phyloP scores from a whole-genome alignment of 1,284 basidiomycete species.

The Microbotryomycetes sp. region DNA sequence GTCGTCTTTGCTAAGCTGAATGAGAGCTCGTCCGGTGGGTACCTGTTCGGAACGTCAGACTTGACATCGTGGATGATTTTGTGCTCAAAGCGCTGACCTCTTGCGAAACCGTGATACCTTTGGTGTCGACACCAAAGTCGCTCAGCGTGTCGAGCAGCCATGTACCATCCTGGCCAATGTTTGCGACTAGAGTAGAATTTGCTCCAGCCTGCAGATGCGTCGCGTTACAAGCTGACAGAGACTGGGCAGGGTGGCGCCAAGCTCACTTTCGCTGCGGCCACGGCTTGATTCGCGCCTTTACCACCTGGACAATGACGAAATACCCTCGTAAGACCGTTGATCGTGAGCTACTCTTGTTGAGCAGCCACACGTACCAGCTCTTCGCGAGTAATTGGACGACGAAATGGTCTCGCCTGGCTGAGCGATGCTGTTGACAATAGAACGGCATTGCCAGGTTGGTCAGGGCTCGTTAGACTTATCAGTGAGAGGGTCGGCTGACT shows the following conservation, averaged over 20 bases:
- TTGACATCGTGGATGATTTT: background rate
- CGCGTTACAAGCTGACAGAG: background rate
- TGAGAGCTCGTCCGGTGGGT: slow-evolving; percentile 45
- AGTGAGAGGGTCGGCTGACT: slow-evolving; percentile 34
- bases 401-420: slow-evolving; percentile 47
- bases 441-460: background rate
- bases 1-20: slow-evolving; percentile 46
- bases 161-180: slow-evolving; percentile 41
- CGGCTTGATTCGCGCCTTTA: slow-evolving; percentile 49
- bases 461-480: background rate
- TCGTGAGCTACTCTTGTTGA: background rate
- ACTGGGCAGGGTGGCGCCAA: background rate
- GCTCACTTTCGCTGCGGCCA: slow-evolving; percentile 39
- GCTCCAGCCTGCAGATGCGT: slow-evolving; percentile 38
- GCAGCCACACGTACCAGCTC: slow-evolving; percentile 28
- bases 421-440: slow-evolving; percentile 38
- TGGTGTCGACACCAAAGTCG: slow-evolving; percentile 39
- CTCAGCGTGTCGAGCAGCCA: slow-evolving; percentile 40
- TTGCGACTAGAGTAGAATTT: slow-evolving; percentile 41
- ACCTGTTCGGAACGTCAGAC: slow-evolving; percentile 8
- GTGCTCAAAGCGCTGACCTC: slow-evolving; percentile 29
- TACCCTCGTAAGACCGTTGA: too few relatives aligned
- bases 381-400: slow-evolving; percentile 40
- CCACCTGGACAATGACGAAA: slow-evolving; percentile 37
- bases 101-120: slow-evolving; percentile 34